Evolutionary conservation across 202 grass and related monocot genomes (phyloP).

Genomic region (Elaeis oleifera): DNA sequence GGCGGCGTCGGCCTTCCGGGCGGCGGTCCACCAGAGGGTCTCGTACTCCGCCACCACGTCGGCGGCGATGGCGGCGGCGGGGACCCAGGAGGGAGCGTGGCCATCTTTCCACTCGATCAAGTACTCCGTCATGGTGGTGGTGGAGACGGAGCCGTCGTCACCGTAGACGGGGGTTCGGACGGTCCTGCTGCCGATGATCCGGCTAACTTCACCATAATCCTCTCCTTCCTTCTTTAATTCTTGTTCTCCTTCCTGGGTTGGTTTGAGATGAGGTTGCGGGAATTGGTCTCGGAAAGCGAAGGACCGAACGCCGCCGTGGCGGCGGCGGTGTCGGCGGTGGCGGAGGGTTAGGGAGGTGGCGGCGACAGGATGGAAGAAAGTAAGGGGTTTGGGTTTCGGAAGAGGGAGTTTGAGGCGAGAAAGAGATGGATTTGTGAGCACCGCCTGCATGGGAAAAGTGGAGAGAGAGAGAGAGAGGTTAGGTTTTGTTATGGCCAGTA

Average conservation of each 20-base stretch:
- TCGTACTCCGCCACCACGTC: conserved; percentile 84
- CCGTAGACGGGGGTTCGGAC: conserved; percentile 46
- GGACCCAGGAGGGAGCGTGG: conserved; percentile 67
- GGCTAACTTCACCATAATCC: conserved; percentile 67
- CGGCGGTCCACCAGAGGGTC: conserved; percentile 78
- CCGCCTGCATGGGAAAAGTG: conserved; percentile 42
- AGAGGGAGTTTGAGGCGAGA: conserved; percentile 57
- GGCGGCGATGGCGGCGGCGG: conserved; percentile 48
- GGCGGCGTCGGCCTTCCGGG: conserved; percentile 51
- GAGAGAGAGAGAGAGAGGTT: not conserved
- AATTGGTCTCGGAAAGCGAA: conserved; percentile 61
- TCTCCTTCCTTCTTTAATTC: conserved; percentile 34
- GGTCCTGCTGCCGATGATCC: conserved; percentile 68
- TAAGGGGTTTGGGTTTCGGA: conserved; percentile 2
- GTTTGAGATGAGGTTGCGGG: conserved; percentile 7
- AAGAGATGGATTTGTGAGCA: conserved; percentile 67
- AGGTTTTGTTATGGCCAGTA: too few relatives aligned
- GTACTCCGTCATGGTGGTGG: conserved; percentile 50
- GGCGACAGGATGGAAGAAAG: not conserved
- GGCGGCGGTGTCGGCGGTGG: conserved; percentile 4
- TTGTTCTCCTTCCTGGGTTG: not conserved
- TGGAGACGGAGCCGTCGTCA: conserved; percentile 52
- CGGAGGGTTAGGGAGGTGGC: not conserved
- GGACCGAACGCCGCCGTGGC: conserved; percentile 21
- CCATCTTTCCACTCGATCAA: conserved; percentile 85